A percentile compares a stretch with the other conserved stretches of the same genome.
These are phyloP conservation scores for Phytophthora pisi DNA, from an alignment of 352 stramenopile species.

Conservation along the genomic window DNA sequence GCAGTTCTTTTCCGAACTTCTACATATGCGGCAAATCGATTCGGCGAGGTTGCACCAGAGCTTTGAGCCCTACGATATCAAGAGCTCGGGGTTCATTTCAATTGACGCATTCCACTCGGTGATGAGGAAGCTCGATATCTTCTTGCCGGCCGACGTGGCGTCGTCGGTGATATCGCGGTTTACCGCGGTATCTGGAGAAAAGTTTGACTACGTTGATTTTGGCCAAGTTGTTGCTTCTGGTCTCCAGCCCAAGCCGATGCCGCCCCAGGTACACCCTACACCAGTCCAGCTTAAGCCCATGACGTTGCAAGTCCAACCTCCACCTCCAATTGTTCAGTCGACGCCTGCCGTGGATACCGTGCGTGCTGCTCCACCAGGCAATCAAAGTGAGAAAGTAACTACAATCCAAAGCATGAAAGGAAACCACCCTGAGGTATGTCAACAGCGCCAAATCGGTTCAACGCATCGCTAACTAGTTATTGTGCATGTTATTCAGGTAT, in stretches of 20 bases:
- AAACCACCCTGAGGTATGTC: conserved; percentile 25
- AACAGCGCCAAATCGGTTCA: neutral
- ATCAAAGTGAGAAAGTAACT: conserved; percentile 17
- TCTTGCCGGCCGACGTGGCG: conserved; percentile 45
- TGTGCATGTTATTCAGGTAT: conserved; percentile 19
- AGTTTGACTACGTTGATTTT: conserved; percentile 81
- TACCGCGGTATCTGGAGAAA: conserved; percentile 44
- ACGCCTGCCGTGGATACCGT: neutral
- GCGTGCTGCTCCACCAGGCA: neutral
- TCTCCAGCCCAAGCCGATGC: conserved; percentile 10
- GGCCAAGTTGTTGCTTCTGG: conserved; percentile 41
- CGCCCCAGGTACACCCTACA: conserved; percentile 18
- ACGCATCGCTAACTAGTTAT: conserved; percentile 1
- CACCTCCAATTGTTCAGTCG: conserved; percentile 5
- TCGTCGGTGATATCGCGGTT: conserved; percentile 58
- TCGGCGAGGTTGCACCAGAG: conserved; percentile 35
- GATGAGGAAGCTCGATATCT: conserved; percentile 70
- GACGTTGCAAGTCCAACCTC: conserved; percentile 18
- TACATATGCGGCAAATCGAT: conserved; percentile 46
- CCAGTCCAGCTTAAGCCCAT: conserved; percentile 14
- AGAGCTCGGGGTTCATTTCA: conserved; percentile 64
- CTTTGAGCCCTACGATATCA: conserved; percentile 69
- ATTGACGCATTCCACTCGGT: conserved; percentile 66
- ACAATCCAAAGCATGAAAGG: conserved; percentile 5
- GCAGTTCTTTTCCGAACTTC: conserved; percentile 58